phyloP scores from a whole-genome alignment of 169 alveolate genomes.

The Plasmodium adleri region DNA sequence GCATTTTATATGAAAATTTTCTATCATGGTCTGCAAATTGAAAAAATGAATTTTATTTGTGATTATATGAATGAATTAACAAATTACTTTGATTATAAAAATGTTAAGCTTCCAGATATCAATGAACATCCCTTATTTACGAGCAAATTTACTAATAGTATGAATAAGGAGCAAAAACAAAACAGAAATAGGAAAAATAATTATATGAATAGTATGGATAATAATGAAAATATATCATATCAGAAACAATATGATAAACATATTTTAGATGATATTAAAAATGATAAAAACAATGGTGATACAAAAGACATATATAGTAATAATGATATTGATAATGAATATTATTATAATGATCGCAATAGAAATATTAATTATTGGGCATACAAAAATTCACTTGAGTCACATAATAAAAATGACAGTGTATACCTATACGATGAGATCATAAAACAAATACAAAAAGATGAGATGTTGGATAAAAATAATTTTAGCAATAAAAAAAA shows the following conservation, averaged over 20 bases:
- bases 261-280: not conserved
- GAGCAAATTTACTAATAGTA: constrained; percentile 11
- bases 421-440: constrained; percentile 20
- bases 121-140: constrained; percentile 17
- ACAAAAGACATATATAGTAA: not conserved
- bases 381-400: constrained; percentile 5
- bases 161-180: constrained; percentile 7
- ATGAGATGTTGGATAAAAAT: not conserved
- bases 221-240: not conserved
- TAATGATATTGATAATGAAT: not conserved
- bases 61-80: constrained; percentile 41
- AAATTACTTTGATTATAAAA: constrained; percentile 37
- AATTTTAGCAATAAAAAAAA: not conserved
- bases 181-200: not conserved
- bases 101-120: constrained; percentile 51
- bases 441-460: constrained; percentile 16
- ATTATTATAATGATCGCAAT: not conserved
- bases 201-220: not conserved
- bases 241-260: not conserved
- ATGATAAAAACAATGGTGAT: not conserved
- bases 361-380: constrained; percentile 43
- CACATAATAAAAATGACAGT: not conserved
- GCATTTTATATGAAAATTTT: constrained; percentile 65
- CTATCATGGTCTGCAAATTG: constrained; percentile 74
- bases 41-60: constrained; percentile 73